Evolutionary conservation across 306 rosid genomes (phyloP).

Genomic region (Luffa acutangula): DNA sequence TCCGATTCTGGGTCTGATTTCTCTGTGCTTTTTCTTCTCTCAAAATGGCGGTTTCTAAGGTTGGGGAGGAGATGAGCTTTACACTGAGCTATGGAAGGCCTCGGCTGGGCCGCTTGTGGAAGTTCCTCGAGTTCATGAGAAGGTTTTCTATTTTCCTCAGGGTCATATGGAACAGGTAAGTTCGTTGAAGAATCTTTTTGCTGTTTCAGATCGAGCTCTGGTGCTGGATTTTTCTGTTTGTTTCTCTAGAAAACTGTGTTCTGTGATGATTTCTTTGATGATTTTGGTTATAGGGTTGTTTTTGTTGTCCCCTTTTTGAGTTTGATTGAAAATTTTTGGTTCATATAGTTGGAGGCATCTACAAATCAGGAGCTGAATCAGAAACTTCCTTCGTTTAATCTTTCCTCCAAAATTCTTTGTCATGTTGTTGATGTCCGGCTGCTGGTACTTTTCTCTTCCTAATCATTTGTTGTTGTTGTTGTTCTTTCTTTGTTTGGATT

Average conservation of each 20-base stretch:
- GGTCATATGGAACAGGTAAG: constrained; percentile 95
- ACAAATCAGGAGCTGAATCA: constrained; percentile 77
- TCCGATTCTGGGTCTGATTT: not conserved
- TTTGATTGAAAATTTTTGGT: not conserved
- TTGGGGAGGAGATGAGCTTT: constrained; percentile 40
- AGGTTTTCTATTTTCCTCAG: constrained; percentile 81
- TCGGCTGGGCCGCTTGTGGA: constrained; percentile 89
- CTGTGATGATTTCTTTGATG: not conserved
- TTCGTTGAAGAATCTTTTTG: not conserved
- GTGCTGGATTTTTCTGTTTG: constrained; percentile 1
- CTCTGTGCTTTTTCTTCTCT: not conserved
- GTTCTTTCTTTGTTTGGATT: not conserved
- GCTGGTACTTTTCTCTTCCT: constrained; percentile 37
- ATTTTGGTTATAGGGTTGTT: not conserved
- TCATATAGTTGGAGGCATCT: constrained; percentile 71
- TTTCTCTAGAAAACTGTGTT: not conserved
- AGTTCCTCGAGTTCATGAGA: constrained; percentile 50
- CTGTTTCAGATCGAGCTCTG: constrained; percentile 13
- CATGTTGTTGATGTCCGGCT: constrained; percentile 44
- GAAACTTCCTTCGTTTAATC: constrained; percentile 61
- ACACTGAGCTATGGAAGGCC: constrained; percentile 63
- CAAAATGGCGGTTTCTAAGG: constrained; percentile 13
- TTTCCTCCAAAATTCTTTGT: constrained; percentile 80
- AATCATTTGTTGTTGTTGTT: not conserved
- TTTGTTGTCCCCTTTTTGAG: not conserved